Base-by-base conservation (phyloP, 164 flowering plant genomes). In the Cinnamomum chago region DNA sequence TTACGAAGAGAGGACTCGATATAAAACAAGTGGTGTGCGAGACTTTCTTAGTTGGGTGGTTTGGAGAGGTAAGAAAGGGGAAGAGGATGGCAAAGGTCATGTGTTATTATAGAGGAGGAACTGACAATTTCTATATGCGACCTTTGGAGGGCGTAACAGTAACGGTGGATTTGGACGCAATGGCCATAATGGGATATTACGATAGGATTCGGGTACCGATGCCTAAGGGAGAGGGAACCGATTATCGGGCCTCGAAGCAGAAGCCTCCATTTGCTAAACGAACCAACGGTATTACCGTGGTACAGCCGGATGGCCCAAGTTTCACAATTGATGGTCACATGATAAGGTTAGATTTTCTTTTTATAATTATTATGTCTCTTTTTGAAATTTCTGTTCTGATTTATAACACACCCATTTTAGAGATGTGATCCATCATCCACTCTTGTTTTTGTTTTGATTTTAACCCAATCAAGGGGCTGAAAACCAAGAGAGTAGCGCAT, bases 11-110 rank as follows among this genome's bases (percentile, higher is more conserved):
- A 51, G 84, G 86, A 5, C 72, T 88, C 25, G 83, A 86, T 69
- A 1, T 85, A 4, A 78, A 83, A 0, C 82, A 86, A 65, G 84
- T 90, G 50, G 79, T 82, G 22, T 87, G 87, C 76, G 3, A 77
- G 5, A 81, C 88, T 1, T 75, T 85, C 51, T 85, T 87, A 0
- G 77, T 81, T 0, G 91, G 94, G 9, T 90, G 94, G 91, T 88
- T 72, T 60, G 91, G 94, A 0, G 87, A 85, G 68, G 18, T 84
- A 64, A 17, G 5, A 23, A 71, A 66, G 4, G 77, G 78, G 7
- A 73, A 71, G 58, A 77, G 89, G 62, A 72, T 77, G 17, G 68
- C 85, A 11, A 85, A 71, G 71, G 71, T 84, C 6, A 3, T 79
- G 3, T 83, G 89, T 70, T 86, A 70, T 28, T 87, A 87, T 28